Base-by-base conservation (phyloP, 495 filamentous ascomycete genomes). In the Penicillium steckii region DNA sequence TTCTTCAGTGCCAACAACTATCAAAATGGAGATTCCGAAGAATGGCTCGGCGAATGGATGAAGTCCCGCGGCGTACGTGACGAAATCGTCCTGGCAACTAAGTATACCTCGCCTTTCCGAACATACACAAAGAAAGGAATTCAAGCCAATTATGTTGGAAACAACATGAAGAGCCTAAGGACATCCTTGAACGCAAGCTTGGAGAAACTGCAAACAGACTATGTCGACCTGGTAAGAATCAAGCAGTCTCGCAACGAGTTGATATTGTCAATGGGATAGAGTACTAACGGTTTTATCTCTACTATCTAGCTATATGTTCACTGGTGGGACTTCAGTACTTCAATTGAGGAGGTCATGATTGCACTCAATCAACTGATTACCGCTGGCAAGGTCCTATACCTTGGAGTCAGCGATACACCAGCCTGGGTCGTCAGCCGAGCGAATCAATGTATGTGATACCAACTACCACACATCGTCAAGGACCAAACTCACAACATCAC, bases 11-110 rank as follows among this genome's bases (percentile, higher is more conserved):
- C 85, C 38, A 87, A 83, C 60, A 81, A 77, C 64, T 91, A 92
- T 70, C 85, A 91, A 55, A 69, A 67, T 49, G 84, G 82, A 52
- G 70, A 90, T 48, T 87, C 85, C 5, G 88, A 92, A 64, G 57
- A 59, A 3, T 89, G 85, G 86, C 70, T 93, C 44, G 88, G 88
- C 15, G 88, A 91, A 52, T 91, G 88, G 88, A 83, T 91, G 77
- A 70, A 71, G 4, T 30, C 60, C n/a, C 69, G 75, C 12, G 63
- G 66, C 1, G 74, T 72, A 24, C 73, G 85, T 0, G 83, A 87
- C 48, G 65, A 83, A 50, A 77, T 88, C 42, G 85, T 92, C 48
- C 70, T 90, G 49, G 85, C 86, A 0, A 90, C 88, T 15, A 90
- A 90, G 64, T 92, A 78, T 66, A 83, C 81, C 15, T 78, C 76